Evolutionary conservation across 352 stramenopile species (phyloP), one percentile per base, ranked within the genome.

Genomic region (Pythium phragmitis): DNA sequence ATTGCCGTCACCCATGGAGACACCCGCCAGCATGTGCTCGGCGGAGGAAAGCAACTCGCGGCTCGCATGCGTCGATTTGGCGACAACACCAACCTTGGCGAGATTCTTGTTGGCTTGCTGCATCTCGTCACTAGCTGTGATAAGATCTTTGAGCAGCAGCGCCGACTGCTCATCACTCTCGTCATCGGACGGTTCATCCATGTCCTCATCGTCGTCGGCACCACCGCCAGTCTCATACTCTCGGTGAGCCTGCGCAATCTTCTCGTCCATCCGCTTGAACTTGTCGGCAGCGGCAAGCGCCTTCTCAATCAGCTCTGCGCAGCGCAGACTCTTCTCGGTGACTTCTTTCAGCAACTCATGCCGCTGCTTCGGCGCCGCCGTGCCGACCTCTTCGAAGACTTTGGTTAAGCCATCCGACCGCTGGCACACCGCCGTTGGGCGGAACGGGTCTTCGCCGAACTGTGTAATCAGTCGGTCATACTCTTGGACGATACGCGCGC

Each of bases 301-400:
- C 68, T 86, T 74, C 57, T 89, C 80, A 23, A 96, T 90, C 49
- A 96, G 74, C 59, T 92, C 76, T 6, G 82, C 87, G 57, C 85
- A 92, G 3, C 76, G 83, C 52, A 94, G 47, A 41, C 82, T 92
- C 61, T 83, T 87, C 19, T 80, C 63, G 0, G 77, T 75, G 5
- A 75, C 79, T 23, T 57, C 53, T 17, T 62, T 63, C 19, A 92
- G 51, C 60, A 89, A 43, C 43, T 76, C 51, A 59, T 71, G 67
- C 26, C 76, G 68, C 53, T 83, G 54, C 48, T 74, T 69, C 17
- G 54, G 62, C 8, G 63, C 56, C 1, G 52, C 69, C 3, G 65
- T 63, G 3, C 57, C 61, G n/a, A 76, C 61, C 19, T 68, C 59
- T 2, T 72, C 63, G n/a, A 75, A 55, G 17, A 63, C 66, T 21